These are phyloP conservation scores for Simplicillium aogashimaense DNA, from an alignment of 2,329 filamentous ascomycete species.

Conservation along the genomic window DNA sequence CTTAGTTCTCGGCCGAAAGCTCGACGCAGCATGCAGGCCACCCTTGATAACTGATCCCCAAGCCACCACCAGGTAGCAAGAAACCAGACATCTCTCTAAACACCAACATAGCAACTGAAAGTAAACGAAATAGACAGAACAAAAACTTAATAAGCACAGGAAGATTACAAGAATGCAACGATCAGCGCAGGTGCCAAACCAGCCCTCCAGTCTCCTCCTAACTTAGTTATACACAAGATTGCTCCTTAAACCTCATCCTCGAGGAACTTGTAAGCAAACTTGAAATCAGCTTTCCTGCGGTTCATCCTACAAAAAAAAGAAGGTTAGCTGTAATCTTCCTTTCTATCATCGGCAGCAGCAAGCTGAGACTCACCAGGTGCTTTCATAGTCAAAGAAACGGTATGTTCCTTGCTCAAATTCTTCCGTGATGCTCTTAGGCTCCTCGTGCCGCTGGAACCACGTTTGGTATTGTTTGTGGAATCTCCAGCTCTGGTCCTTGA, in stretches of 20 bases:
- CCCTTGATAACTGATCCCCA: no score
- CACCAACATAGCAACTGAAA: no score
- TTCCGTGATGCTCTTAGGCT: slow-evolving; percentile 97
- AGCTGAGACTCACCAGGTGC: slow-evolving; percentile 71
- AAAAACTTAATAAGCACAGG: no score
- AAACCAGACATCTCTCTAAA: no score
- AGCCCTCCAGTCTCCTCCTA: no score
- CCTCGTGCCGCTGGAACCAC: slow-evolving; percentile 97
- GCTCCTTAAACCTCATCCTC: slow-evolving; percentile 69
- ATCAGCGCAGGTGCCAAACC: no score
- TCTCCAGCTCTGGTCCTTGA: slow-evolving; percentile 97
- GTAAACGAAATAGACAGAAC: no score
- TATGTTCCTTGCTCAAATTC: slow-evolving; percentile 99
- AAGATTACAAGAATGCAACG: no score
- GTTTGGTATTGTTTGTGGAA: slow-evolving; percentile 99
- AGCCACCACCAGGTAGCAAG: no score
- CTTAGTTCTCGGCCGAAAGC: no score
- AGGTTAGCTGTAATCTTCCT: slow-evolving; percentile 5
- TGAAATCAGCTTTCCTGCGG: slow-evolving; percentile 92
- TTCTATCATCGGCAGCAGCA: slow-evolving; percentile 3
- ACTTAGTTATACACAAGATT: slow-evolving; percentile 3
- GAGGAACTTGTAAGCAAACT: slow-evolving; percentile 95
- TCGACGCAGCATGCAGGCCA: no score
- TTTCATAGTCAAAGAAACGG: slow-evolving; percentile 98
- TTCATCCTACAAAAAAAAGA: slow-evolving; percentile 73